Conservation (phyloP, 352 stramenopile species). For the Phytophthora pluvialis region DNA sequence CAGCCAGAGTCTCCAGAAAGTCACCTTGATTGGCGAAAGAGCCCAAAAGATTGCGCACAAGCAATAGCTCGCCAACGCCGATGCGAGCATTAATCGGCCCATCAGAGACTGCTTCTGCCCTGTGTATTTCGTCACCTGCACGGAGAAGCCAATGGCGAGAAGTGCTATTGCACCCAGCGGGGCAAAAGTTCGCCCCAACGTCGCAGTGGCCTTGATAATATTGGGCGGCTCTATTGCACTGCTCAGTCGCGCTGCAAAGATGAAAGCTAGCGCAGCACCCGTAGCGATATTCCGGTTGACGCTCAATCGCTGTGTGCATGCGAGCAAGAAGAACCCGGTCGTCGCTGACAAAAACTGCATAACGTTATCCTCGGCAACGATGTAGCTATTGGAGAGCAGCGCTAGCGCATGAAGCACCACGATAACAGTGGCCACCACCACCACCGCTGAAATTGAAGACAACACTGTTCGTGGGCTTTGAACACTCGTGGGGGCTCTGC, state of each 20-base stretch:
- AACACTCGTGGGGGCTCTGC: neutral
- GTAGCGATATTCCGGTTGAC: slow-evolving; percentile 14
- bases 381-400: slow-evolving; percentile 88
- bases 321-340: slow-evolving; percentile 55
- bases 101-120: slow-evolving; percentile 18
- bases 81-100: slow-evolving; percentile 27
- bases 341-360: slow-evolving; percentile 75
- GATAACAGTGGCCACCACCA: slow-evolving; percentile 43
- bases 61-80: slow-evolving; percentile 32
- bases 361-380: slow-evolving; percentile 75
- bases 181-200: slow-evolving; percentile 44
- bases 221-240: slow-evolving; percentile 62
- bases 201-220: slow-evolving; percentile 68
- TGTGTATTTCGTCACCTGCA: slow-evolving; percentile 11
- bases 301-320: slow-evolving; percentile 27
- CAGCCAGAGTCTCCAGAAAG: slow-evolving; percentile 60
- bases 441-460: slow-evolving; percentile 20
- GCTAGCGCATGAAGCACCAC: slow-evolving; percentile 69
- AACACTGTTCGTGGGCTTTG: neutral
- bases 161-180: slow-evolving; percentile 33
- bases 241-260: slow-evolving; percentile 50
- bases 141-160: slow-evolving; percentile 28
- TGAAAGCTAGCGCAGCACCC: slow-evolving; percentile 45
- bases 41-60: slow-evolving; percentile 60
- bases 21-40: slow-evolving; percentile 40